Evolutionary conservation across 371 early-diverging fungal species (phyloP), one percentile per base, ranked within the genome.

Genomic region (Dinochytrium kinnereticum): DNA sequence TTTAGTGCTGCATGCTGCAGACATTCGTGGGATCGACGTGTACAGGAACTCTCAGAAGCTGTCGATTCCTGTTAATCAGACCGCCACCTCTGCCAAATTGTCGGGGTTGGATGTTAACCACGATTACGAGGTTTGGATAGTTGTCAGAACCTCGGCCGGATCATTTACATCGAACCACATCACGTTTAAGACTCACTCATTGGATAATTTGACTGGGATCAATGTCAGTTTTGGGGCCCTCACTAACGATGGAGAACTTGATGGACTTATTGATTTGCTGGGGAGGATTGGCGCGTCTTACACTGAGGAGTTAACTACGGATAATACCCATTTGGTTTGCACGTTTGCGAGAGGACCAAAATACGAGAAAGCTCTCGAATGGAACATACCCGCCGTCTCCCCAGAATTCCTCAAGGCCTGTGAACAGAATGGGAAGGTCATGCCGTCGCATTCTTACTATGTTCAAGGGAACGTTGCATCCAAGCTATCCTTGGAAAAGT

Each of bases 191-290:
- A 98, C 98, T 2, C 96, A 96, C 75, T 87, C 92, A 36, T 85
- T 97, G 83, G 96, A 96, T 61, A 95, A 98, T 80, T 86, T 98
- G 59, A 95, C 95, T n/a, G 96, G 97, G 34, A 93, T 96, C 70
- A 89, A 91, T 70, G 92, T 95, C 24, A 93, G 92, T 73, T 96
- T 97, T 85, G 97, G 96, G 26, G 86, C 82, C n/a, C 92, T 95
- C 80, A 88, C 91, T 61, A 87, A 89, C 74, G 85, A 87, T 13
- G 77, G 75, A 2, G 90, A 90, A 38, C 69, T 92, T 38, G 90
- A 91, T 40, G 89, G 90, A 59, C 85, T 96, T 65, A 92, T 93
- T 76, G 89, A 88, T 49, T 80, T 94, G 2, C 75, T 96, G 50
- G 85, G 87, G n/a, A 89, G 93, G 70, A 93, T 97, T 77, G 95